phyloP scores from a whole-genome alignment of 169 alveolate genomes.

The Babesia microti region DNA sequence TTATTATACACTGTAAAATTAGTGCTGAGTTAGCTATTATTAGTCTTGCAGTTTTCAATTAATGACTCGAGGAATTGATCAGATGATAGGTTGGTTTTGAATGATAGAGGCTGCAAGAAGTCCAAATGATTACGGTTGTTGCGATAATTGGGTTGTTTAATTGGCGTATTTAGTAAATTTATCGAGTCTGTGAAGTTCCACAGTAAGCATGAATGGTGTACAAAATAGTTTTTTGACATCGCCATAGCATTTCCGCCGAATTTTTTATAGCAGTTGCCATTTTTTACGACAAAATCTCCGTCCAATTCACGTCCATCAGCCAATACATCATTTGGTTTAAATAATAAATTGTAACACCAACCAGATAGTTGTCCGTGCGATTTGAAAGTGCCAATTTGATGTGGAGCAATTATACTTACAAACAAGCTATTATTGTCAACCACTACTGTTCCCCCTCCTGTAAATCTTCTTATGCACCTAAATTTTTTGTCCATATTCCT shows the following conservation, averaged over 20 bases:
- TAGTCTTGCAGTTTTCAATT: background rate
- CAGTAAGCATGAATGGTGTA: conserved; percentile 55
- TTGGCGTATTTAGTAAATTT: conserved; percentile 39
- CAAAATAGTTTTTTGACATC: conserved; percentile 44
- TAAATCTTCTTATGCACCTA: conserved; percentile 44
- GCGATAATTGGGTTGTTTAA: conserved; percentile 47
- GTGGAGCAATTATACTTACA: conserved; percentile 47
- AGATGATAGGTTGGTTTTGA: background rate
- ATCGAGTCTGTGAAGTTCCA: conserved; percentile 51
- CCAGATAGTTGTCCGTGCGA: conserved; percentile 10
- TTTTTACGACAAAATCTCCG: conserved; percentile 37
- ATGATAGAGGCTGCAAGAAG: conserved; percentile 19
- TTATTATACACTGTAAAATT: background rate
- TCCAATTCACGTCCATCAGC: conserved; percentile 5
- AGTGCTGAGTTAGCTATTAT: background rate
- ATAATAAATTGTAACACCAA: conserved; percentile 27
- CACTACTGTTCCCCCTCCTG: conserved; percentile 66
- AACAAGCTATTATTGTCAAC: conserved; percentile 40
- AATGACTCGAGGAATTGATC: background rate
- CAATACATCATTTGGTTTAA: conserved; percentile 9
- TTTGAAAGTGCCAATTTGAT: conserved; percentile 7
- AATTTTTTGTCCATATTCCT: too few species aligned
- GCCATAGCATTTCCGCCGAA: conserved; percentile 68
- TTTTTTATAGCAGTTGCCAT: conserved; percentile 16
- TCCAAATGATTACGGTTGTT: conserved; percentile 38